Percentiles rank a stretch among this genome's conserved stretches.
Evolutionary conservation across 257 asterid genomes (phyloP).

Genomic region (Rauvolfia tetraphylla): DNA sequence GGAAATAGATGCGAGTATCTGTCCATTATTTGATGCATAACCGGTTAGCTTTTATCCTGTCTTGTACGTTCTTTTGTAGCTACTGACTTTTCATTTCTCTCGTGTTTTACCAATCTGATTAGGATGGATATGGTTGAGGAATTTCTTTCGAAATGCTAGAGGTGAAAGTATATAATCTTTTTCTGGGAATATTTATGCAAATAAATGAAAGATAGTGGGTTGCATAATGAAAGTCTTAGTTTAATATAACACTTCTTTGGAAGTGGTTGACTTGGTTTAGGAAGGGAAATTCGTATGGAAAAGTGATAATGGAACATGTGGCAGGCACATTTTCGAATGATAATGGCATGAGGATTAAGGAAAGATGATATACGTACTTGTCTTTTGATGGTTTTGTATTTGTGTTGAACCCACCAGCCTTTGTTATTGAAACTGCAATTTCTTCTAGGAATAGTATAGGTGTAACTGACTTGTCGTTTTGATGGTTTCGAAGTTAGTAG

Average conservation of each 20-base stretch:
- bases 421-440: background rate
- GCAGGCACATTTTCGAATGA: background rate
- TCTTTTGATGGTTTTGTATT: background rate
- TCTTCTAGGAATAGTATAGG: background rate
- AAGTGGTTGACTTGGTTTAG: background rate
- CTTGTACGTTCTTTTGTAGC: background rate
- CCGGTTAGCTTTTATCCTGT: background rate
- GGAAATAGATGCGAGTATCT: background rate
- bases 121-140: background rate
- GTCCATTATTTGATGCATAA: background rate
- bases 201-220: background rate
- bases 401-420: background rate
- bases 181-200: background rate
- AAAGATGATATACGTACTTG: background rate
- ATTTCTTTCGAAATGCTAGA: background rate
- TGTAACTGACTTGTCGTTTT: background rate
- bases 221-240: background rate
- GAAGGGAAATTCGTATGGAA: background rate
- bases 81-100: background rate
- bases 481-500: background rate
- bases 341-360: background rate
- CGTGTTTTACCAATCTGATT: background rate
- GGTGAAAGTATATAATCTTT: background rate
- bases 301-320: background rate
- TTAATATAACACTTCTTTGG: background rate